Evolutionary conservation across 352 stramenopile genomes (phyloP), one percentile per base, ranked within the genome.

Genomic region (Pythium scleroteichum): DNA sequence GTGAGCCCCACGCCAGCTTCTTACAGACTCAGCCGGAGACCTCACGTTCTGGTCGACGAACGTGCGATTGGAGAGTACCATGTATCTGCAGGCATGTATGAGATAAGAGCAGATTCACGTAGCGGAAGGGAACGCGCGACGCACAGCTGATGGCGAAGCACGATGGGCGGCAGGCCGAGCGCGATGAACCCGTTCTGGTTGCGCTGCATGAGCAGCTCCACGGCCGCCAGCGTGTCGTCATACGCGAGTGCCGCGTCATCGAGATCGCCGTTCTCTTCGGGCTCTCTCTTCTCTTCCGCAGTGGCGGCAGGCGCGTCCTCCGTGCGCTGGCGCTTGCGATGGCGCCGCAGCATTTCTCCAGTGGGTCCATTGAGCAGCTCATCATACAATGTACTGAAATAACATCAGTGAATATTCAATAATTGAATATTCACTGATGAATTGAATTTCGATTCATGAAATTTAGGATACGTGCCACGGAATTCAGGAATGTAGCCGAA

Each of bases 41-140:
- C 53, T 64, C 54, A 89, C 79, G 49, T 78, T 88, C 38, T 88
- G 78, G 44, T 88, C 78, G 17, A 88, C 67, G 24, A 82, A 84
- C 20, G 80, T 86, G 14, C 78, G 72, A 57, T 86, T 90, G 20
- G 73, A 64, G 38, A 87, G 61, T 47, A 88, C 59, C 0, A 66
- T 71, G 56, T 90, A 88, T 19, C 79, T 89, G n/a, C 32, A 32
- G 12, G 29, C 1, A 50, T 6, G 39, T 48, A 12, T 9, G 16
- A 17, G 38, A 47, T 2, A 33, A 26, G 23, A 61, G 35, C 14
- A 41, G 16, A 27, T 27, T 35, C n/a, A 33, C 4, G 27, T 20
- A 26, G 46, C 19, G 7, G 17, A 13, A 40, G 56, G 13, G 17
- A 26, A 24, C 42, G 13, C 5, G 7, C 19, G 19, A 33, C 66